phyloP scores from a whole-genome alignment of 192 early-diverging fungal species.

The Ambispora gerdemannii region DNA sequence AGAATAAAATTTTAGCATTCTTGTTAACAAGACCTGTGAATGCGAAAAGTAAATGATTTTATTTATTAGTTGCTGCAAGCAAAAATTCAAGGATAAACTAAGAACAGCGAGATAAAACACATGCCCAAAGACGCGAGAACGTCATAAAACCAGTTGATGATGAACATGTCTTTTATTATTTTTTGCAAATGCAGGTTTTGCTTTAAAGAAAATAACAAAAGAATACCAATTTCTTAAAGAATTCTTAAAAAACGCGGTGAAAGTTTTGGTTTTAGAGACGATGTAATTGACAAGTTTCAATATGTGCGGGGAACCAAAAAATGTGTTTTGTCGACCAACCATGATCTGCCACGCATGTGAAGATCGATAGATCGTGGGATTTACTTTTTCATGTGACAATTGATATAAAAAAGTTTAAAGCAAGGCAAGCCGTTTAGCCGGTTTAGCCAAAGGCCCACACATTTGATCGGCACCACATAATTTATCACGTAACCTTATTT shows the following conservation, averaged over 20 bases:
- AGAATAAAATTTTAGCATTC: constrained; percentile 97
- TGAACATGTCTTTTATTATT: constrained; percentile 65
- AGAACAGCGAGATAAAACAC: constrained; percentile 20
- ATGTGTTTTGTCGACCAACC: neutral
- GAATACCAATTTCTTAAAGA: neutral
- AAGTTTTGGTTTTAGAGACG: neutral
- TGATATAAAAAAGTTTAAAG: no score
- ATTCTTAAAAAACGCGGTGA: neutral
- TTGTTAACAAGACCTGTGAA: constrained; percentile 92
- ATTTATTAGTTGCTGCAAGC: neutral
- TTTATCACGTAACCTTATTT: no score
- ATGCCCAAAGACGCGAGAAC: constrained; percentile 87
- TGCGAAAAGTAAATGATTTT: neutral
- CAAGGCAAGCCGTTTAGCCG: no score
- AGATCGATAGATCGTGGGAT: no score
- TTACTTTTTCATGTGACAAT: no score
- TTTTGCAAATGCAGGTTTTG: no score
- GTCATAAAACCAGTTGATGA: constrained; percentile 98
- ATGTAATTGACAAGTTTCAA: neutral
- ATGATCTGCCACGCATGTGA: neutral
- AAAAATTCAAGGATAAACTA: neutral
- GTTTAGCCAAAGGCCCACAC: no score
- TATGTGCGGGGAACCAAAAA: neutral
- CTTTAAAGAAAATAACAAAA: no score
- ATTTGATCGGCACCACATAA: no score